Conservation (phyloP, 495 filamentous ascomycete species). For the Amniculicola lignicola region DNA sequence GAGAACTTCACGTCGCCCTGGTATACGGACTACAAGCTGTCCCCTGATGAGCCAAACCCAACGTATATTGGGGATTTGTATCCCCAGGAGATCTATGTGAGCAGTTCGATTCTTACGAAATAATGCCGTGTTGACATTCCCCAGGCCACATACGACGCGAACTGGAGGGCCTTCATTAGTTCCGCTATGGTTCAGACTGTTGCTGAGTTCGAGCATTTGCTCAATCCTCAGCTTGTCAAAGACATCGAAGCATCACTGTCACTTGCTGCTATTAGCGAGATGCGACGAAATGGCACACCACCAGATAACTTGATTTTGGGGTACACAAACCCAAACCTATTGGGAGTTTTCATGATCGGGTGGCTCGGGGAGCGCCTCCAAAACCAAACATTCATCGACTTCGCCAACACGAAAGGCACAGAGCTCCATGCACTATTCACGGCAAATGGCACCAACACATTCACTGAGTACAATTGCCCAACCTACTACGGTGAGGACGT, state of each 20-base stretch:
- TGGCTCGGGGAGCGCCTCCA: not conserved
- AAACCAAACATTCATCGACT: slow-evolving; percentile 2
- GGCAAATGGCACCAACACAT: slow-evolving; percentile 2
- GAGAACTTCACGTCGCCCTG: slow-evolving; percentile 2
- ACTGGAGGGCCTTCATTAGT: not conserved
- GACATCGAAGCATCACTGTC: not conserved
- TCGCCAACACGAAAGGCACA: not conserved
- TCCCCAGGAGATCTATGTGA: slow-evolving; percentile 2
- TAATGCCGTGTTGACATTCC: too few species aligned
- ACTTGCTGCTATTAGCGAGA: not conserved
- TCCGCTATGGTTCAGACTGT: not conserved
- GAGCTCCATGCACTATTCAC: not conserved
- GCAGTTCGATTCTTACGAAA: too few species aligned
- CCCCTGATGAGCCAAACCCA: slow-evolving; percentile 5
- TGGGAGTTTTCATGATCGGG: not conserved
- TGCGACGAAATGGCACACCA: not conserved
- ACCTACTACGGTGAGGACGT: slow-evolving; percentile 1
- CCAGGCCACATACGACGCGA: not conserved
- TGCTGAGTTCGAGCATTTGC: not conserved
- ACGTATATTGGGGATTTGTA: not conserved
- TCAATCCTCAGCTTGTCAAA: not conserved
- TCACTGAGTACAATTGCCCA: slow-evolving; percentile 2
- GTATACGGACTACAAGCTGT: not conserved
- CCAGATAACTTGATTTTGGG: not conserved
- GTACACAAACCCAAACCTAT: not conserved